Base-by-base conservation (phyloP, 805 yeast genomes). In the Sporopachydermia quercuum region DNA sequence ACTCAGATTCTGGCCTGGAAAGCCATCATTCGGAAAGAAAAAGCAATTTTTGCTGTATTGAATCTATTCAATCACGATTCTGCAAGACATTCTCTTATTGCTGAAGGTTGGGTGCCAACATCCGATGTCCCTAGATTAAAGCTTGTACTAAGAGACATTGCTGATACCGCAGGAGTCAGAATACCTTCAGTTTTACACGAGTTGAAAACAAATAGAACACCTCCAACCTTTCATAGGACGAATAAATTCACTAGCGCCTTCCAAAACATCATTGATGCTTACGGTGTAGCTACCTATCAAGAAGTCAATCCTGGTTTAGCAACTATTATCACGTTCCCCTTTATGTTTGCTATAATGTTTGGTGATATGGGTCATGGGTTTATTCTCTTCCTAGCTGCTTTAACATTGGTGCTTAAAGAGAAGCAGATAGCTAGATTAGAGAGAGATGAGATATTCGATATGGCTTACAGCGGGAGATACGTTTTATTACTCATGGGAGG, bases 331-430 rank as follows among this genome's bases (percentile, higher is more conserved):
- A 79, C 87, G 0, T 79, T 79, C 60, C 87, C 87, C 13, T 79
- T 78, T 53, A 75, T 79, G 83, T 79, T 79, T 60, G 85, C 87
- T 14, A 75, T 79, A 45, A 79, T 79, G 87, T 79, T 79, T 60
- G 87, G 87, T 60, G 87, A 79, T 60, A 61, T 78, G 46, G 87
- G 87, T 6, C 87, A 79, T 53, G 87, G 87, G n/a, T 58, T 75
- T 42, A 61, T 79, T 41, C 60, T 79, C 51, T 55, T 70, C 19
- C 53, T 76, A 47, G 77, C 73, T 15, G 81, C 81, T 8, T 45
- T 65, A 15, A 52, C 60, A 3, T 56, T 79, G 43, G 78, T 78
- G 5, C 50, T 65, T 35, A 71, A 73, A 44, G 86, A 79, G 53
- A 57, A 55, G 40, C 55, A 56, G 34, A 63, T 78, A 40, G 71